phyloP scores from a whole-genome alignment of 305 asterid genomes.

The Rubia occidens region DNA sequence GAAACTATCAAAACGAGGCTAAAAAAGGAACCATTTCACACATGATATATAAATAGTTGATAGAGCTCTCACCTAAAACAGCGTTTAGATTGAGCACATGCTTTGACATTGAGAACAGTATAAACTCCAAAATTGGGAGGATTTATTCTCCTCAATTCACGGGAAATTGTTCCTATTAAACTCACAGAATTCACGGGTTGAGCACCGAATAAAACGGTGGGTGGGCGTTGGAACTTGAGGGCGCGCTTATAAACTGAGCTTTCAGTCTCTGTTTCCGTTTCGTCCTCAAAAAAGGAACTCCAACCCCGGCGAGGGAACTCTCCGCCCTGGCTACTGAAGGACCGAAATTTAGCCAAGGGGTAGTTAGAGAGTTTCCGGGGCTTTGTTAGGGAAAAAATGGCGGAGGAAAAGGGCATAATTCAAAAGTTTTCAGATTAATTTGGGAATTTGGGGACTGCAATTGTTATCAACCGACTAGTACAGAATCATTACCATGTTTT shows the following conservation, averaged over 20 bases:
- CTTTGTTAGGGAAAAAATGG: neutral
- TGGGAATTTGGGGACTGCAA: neutral
- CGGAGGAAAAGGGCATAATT: conserved; percentile 11
- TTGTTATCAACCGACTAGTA: neutral
- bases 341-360: neutral
- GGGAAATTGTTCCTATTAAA: conserved; percentile 47
- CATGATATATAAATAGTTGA: neutral
- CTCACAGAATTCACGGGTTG: conserved; percentile 45
- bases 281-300: conserved; percentile 13
- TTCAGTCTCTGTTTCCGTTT: conserved; percentile 6
- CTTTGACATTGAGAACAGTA: conserved; percentile 34
- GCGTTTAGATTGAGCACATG: conserved; percentile 19
- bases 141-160: conserved; percentile 28
- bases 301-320: conserved; percentile 7
- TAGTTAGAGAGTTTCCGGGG: neutral
- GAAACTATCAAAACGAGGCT: neutral
- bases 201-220: conserved; percentile 28
- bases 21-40: neutral
- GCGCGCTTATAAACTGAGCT: conserved; percentile 49
- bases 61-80: conserved; percentile 31
- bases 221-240: conserved; percentile 63
- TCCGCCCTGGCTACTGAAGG: neutral
- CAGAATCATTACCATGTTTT: neutral
- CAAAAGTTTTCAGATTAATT: neutral
- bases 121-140: conserved; percentile 26